Conservation (phyloP, 23 red algal species). For the Gracilariopsis chorda region DNA sequence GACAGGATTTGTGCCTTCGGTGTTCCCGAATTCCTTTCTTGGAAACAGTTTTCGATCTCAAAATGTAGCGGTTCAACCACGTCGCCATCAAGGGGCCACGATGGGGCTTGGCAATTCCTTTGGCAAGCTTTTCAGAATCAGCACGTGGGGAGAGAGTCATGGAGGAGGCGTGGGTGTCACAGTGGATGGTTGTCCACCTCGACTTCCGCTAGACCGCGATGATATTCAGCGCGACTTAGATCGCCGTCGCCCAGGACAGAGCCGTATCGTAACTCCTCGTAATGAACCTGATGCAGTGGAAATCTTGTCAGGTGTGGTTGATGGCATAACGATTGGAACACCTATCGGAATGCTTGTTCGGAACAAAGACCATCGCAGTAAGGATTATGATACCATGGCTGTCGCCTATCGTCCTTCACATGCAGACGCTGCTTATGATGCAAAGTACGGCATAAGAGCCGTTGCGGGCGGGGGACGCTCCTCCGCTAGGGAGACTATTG, state of each 20-base stretch:
- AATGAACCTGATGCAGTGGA: slow-evolving; percentile 90
- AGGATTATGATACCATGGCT: slow-evolving; percentile 94
- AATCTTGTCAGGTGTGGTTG: slow-evolving; percentile 94
- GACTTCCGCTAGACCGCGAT: slow-evolving; percentile 55
- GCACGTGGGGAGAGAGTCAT: slow-evolving; percentile 95
- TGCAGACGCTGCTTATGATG: slow-evolving; percentile 98
- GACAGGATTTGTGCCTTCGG: not conserved
- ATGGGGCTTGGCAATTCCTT: slow-evolving; percentile 96
- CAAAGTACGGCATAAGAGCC: slow-evolving; percentile 96
- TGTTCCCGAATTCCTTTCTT: not conserved
- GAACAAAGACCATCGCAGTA: slow-evolving; percentile 89
- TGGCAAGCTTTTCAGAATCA: slow-evolving; percentile 85
- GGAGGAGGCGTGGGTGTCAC: slow-evolving; percentile 94
- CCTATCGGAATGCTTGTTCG: slow-evolving; percentile 97
- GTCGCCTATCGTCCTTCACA: slow-evolving; percentile 92
- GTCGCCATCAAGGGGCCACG: not conserved
- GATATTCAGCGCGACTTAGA: slow-evolving; percentile 91
- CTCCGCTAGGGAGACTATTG: slow-evolving; percentile 95
- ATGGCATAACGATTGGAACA: slow-evolving; percentile 87
- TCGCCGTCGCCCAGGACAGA: slow-evolving; percentile 92
- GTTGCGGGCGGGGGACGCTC: slow-evolving; percentile 95
- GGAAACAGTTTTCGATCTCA: not conserved
- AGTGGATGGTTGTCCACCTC: slow-evolving; percentile 89
- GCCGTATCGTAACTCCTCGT: slow-evolving; percentile 89
- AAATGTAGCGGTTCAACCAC: not conserved